Base-by-base conservation (phyloP, 768 basidiomycete species). In the Kwoniella mangroviensis region DNA sequence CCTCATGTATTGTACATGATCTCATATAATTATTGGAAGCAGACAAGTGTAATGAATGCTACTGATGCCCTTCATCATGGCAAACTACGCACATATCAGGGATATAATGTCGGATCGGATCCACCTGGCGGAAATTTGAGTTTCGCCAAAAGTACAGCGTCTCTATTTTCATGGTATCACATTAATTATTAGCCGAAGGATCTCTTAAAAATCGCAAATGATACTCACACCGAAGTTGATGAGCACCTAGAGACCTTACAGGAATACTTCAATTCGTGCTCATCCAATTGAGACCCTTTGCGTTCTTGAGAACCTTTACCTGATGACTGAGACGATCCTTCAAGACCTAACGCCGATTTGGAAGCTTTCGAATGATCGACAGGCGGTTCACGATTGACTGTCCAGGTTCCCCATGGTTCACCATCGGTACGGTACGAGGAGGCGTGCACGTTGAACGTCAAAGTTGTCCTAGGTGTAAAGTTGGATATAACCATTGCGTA, bases 381-480 rank as follows among this genome's bases (percentile, higher is more conserved):
- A 22, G 26, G 7, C 12, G 40, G 65, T 26, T 68, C 34, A 13
- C 34, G 43, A 54, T 69, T 69, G 21, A 69, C 60, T 2, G 88
- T 88, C 79, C 91, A 92, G 17, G 86, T 86, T 7, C 92, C 92
- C 92, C 92, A 94, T 1, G 88, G 87, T 54, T 88, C 86, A 3
- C 89, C 88, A 40, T 77, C 75, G 67, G 83, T 85, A 2, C 87
- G 83, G 24, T 45, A 26, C 3, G 56, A 60, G 13, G 82, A 71
- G 3, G 87, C 83, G 76, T 88, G 89, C 13, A 91, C 89, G 68
- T 91, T 90, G 84, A 93, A 92, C 1, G 70, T 70, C 52, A 76
- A 51, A 34, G 77, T 72, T 24, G 72, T 72, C 1, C 69, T 49
- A 13, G 68, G 75, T 12, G 70, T 62, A 52, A 71, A 75, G 42